Evolutionary conservation across 2,329 filamentous ascomycete genomes (phyloP).

Genomic region (Fusarium nodosum): DNA sequence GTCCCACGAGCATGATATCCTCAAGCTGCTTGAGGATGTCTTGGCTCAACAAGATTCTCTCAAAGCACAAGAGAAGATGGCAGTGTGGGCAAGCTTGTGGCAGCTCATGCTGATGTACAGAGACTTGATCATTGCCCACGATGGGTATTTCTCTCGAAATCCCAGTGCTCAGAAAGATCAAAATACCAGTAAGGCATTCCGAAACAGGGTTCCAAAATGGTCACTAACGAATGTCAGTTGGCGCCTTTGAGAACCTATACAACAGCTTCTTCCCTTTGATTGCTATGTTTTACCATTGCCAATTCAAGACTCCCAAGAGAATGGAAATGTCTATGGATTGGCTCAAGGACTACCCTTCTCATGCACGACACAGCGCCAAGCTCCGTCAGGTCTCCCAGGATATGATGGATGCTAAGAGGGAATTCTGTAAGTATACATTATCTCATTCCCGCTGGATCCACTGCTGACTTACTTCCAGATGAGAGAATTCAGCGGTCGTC

Average conservation of each 20-base stretch:
- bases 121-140: slow-evolving; percentile 56
- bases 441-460: background rate
- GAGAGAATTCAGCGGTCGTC: slow-evolving; percentile 52
- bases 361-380: slow-evolving; percentile 47
- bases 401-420: slow-evolving; percentile 54
- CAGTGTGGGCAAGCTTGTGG: slow-evolving; percentile 65
- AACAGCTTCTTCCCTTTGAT: slow-evolving; percentile 57
- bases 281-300: slow-evolving; percentile 58
- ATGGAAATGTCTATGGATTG: slow-evolving; percentile 57
- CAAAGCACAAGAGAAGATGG: slow-evolving; percentile 57
- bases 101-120: slow-evolving; percentile 64
- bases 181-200: slow-evolving; percentile 42
- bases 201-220: background rate
- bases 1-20: slow-evolving; percentile 57
- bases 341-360: slow-evolving; percentile 52
- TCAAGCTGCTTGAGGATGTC: slow-evolving; percentile 58
- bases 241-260: slow-evolving; percentile 49
- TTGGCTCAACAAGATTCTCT: slow-evolving; percentile 57
- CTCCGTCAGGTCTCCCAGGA: slow-evolving; percentile 51
- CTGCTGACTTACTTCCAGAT: slow-evolving; percentile 49
- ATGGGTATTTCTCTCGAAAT: slow-evolving; percentile 48
- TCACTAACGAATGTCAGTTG: slow-evolving; percentile 34
- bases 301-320: slow-evolving; percentile 59
- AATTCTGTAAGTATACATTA: slow-evolving; percentile 53
- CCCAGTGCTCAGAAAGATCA: slow-evolving; percentile 42